phyloP scores from a whole-genome alignment of 225 moss, liverwort and hornwort species.

The Ulota crispa region DNA sequence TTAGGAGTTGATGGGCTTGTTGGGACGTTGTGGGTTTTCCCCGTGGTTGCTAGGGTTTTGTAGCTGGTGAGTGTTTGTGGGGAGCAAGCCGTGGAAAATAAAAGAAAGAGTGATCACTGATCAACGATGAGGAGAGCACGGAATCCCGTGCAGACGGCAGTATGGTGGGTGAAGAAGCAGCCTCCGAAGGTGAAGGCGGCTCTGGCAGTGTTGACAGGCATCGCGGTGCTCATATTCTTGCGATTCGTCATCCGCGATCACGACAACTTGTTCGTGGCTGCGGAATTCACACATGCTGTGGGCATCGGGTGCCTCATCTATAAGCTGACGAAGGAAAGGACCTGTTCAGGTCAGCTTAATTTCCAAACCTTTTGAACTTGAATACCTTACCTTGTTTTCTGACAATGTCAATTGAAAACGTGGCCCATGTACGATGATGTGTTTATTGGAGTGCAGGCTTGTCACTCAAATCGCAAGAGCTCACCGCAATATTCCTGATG shows the following conservation, averaged over 20 bases:
- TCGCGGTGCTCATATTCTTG: constrained; percentile 60
- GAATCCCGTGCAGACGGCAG: constrained; percentile 80
- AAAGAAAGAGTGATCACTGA: not conserved
- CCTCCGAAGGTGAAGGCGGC: constrained; percentile 76
- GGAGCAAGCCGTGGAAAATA: not conserved
- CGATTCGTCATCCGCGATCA: constrained; percentile 84
- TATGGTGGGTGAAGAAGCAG: constrained; percentile 90
- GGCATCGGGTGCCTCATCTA: constrained; percentile 84
- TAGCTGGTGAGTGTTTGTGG: not conserved
- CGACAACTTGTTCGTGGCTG: constrained; percentile 90
- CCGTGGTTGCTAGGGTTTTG: not conserved
- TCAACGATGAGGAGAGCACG: constrained; percentile 57
- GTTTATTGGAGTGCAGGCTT: constrained; percentile 53
- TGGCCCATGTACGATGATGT: too few relatives aligned
- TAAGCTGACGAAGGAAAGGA: constrained; percentile 86
- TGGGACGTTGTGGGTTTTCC: not conserved
- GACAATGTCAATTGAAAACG: not conserved
- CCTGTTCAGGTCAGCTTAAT: constrained; percentile 65
- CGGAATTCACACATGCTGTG: constrained; percentile 72
- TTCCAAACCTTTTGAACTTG: not conserved
- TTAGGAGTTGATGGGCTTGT: constrained; percentile 20
- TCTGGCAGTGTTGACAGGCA: constrained; percentile 64
- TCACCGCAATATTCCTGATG: constrained; percentile 86
- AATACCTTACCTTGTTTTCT: not conserved
- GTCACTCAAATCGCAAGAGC: constrained; percentile 95